A percentile compares a stretch with the other conserved stretches of the same genome.
phyloP scores from a whole-genome alignment of 768 basidiomycete genomes.

The Zangia roseola region DNA sequence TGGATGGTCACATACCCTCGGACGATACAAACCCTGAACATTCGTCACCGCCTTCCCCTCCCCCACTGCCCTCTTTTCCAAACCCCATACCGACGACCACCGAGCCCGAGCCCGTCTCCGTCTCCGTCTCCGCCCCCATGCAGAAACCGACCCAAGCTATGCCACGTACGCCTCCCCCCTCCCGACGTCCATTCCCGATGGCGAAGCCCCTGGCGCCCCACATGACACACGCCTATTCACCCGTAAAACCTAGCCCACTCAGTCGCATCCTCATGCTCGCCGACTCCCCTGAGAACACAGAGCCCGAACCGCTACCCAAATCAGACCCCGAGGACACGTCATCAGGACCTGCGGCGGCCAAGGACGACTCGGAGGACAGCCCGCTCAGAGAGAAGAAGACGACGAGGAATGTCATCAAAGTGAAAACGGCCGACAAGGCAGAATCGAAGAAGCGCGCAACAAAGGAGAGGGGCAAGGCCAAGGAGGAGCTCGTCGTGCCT shows the following conservation, averaged over 20 bases:
- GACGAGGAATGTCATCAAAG: constrained; percentile 28
- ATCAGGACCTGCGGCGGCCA: constrained; percentile 20
- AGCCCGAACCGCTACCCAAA: constrained; percentile 6
- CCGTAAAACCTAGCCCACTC: constrained; percentile 75
- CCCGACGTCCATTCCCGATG: constrained; percentile 56
- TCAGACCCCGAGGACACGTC: constrained; percentile 17
- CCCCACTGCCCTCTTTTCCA: constrained; percentile 3
- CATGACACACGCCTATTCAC: constrained; percentile 82
- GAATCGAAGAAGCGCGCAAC: constrained; percentile 31
- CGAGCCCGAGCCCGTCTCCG: constrained; percentile 17
- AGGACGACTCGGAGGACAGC: constrained; percentile 40
- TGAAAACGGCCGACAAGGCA: constrained; percentile 10
- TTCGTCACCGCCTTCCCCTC: not conserved
- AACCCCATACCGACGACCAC: constrained; percentile 19
- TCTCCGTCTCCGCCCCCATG: constrained; percentile 1
- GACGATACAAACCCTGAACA: not conserved
- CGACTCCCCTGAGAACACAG: constrained; percentile 52
- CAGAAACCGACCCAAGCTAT: constrained; percentile 1
- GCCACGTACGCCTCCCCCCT: constrained; percentile 24
- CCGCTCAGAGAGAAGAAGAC: constrained; percentile 53
- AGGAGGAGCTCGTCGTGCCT: constrained; percentile 19
- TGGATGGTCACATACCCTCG: constrained; percentile 20
- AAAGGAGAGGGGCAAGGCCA: constrained; percentile 42
- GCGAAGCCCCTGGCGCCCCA: constrained; percentile 68
- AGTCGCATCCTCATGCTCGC: constrained; percentile 75